These are phyloP conservation scores for Coffea humblotiana DNA, from an alignment of 305 asterid species.

Conservation along the genomic window DNA sequence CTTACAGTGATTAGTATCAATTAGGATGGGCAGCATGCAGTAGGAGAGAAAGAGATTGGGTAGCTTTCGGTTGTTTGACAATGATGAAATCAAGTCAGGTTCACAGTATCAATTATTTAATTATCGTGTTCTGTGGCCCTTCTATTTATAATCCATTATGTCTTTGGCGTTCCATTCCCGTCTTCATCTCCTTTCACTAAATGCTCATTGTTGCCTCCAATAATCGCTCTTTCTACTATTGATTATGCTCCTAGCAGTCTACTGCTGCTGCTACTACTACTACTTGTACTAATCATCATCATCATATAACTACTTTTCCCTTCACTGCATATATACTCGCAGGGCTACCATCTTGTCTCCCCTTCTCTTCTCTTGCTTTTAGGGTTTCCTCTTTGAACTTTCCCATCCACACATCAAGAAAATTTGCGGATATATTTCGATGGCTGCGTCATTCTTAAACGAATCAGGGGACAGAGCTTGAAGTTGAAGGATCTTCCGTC, in stretches of 20 bases:
- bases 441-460: slow-evolving; percentile 3
- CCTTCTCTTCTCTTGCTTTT: slow-evolving; percentile 7
- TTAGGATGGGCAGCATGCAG: not conserved
- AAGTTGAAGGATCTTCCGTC: slow-evolving; percentile 6
- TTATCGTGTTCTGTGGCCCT: slow-evolving; percentile 2
- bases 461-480: slow-evolving; percentile 12
- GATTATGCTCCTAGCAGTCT: not conserved
- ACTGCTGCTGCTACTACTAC: too few species aligned
- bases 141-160: slow-evolving; percentile 8
- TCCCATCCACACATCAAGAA: not conserved
- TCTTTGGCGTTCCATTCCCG: not conserved
- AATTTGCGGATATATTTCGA: not conserved
- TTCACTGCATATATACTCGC: not conserved
- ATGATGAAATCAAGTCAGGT: slow-evolving; percentile 18
- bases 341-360: not conserved
- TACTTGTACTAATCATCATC: not conserved
- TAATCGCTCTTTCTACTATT: not conserved
- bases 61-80: slow-evolving; percentile 18
- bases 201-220: slow-evolving; percentile 1
- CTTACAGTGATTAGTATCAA: not conserved
- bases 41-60: not conserved
- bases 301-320: not conserved
- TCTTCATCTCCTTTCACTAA: not conserved
- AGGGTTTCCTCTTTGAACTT: slow-evolving; percentile 23
- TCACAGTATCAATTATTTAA: slow-evolving; percentile 8